Percentiles rank a stretch among this genome's conserved stretches.
Conservation (phyloP, 805 yeast species). For the Yamadazyma sp. region DNA sequence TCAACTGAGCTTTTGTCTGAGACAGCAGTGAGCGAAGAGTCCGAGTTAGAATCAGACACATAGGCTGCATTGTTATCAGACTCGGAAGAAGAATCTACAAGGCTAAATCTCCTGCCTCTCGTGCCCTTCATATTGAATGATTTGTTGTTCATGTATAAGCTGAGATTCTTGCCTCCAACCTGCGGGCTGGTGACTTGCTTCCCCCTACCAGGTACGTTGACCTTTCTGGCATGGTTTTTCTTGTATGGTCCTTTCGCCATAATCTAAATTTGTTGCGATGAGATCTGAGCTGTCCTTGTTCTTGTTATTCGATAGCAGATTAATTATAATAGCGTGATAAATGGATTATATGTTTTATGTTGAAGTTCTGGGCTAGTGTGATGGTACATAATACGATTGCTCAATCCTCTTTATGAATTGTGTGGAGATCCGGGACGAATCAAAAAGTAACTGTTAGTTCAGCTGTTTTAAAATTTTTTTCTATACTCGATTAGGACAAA, state of each 20-base stretch:
- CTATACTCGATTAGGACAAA: too few species aligned
- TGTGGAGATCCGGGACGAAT: too few species aligned
- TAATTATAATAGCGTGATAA: constrained; percentile 4
- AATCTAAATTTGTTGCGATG: too few species aligned
- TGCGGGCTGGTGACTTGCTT: constrained; percentile 16
- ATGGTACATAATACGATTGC: constrained; percentile 4
- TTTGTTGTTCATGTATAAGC: constrained; percentile 21
- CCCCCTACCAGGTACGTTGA: constrained; percentile 6
- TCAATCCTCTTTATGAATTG: too few species aligned
- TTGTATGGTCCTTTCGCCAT: constrained; percentile 10
- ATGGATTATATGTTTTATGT: constrained; percentile 2
- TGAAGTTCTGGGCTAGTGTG: too few species aligned
- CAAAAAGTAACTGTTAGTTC: too few species aligned
- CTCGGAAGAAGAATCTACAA: constrained; percentile 29
- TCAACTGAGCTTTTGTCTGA: constrained; percentile 19
- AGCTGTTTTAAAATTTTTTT: too few species aligned
- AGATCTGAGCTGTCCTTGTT: too few species aligned
- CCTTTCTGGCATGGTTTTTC: constrained; percentile 5
- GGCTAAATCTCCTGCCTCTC: constrained; percentile 31
- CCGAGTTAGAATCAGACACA: constrained; percentile 30
- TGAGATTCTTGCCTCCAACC: constrained; percentile 35
- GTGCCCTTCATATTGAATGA: constrained; percentile 11
- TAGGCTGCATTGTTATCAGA: too few species aligned
- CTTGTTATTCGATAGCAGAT: too few species aligned
- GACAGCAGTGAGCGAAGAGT: constrained; percentile 42